Evolutionary conservation across 1,284 basidiomycete genomes (phyloP), one percentile per base, ranked within the genome.

Genomic region (Sanguinoderma infundibulare): DNA sequence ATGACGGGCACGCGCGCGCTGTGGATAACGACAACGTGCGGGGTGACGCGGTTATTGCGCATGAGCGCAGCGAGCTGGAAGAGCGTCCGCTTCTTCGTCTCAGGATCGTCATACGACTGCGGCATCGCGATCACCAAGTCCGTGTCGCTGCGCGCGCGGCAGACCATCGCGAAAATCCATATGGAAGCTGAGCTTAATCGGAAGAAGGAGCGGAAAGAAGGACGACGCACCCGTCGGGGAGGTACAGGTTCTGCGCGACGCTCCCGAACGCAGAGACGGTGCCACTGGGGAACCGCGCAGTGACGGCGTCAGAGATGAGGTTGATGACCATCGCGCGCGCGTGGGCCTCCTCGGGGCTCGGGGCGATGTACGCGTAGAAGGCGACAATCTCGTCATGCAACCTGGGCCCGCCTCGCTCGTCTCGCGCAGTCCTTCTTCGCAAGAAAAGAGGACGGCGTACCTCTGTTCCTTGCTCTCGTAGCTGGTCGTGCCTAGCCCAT

Each of bases 1-100:
- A 89, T 75, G 69, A 87, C 82, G 10, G 85, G 85, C 1, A 89
- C 86, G 62, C 82, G 81, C 15, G 87, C 86, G 53, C 77, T 77
- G 14, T 78, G 73, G 46, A 87, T 81, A 60, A 87, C 83, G 49
- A 81, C 79, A 5, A 84, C 78, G 74, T 73, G 59, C 73, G 73
- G 40, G 62, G 70, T 69, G 28, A 75, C 30, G 7, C 61, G 68
- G 46, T 75, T 59, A 57, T 70, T 59, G 67, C 71, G 62, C 63
- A 77, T 73, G 32, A 64, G 49, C 22, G 60, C 60, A 3, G 71
- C 60, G 9, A 77, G 69, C 54, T 73, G 68, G 62, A 69, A 70
- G n/a, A 76, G 69, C 9, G 64, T 57, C 53, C 66, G 49, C 53
- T 67, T 70, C 49, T 66, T 62, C 47, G 60, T 61, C 15, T 70